Conservation (phyloP, 768 basidiomycete genomes). For the Cystofilobasidium bisporidii region DNA sequence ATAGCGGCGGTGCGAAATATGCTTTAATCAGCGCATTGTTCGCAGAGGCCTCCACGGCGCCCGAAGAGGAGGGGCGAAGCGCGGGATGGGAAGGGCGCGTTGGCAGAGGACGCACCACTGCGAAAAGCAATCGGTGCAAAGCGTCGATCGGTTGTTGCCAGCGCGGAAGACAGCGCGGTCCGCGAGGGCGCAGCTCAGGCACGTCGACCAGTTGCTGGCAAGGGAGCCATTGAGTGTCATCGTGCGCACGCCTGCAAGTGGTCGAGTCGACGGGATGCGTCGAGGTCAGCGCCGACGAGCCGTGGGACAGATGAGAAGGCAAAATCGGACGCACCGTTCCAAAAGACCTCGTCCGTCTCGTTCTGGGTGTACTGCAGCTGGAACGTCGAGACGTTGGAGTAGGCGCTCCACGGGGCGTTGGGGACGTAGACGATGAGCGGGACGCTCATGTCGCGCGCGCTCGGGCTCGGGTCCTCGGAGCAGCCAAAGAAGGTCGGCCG, state of each 20-base stretch:
- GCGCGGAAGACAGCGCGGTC: conserved; percentile 42
- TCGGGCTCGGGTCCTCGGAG: conserved; percentile 29
- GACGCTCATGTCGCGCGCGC: conserved; percentile 42
- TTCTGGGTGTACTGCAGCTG: conserved; percentile 52
- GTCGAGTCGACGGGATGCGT: too few species aligned
- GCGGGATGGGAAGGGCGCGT: not conserved
- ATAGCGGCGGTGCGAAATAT: conserved; percentile 33
- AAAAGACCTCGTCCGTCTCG: conserved; percentile 52
- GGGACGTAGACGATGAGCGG: conserved; percentile 67
- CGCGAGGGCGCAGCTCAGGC: conserved; percentile 60
- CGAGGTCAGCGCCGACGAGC: not conserved
- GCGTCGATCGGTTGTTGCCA: not conserved
- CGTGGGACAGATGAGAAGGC: not conserved
- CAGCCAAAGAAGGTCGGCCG: conserved; percentile 75
- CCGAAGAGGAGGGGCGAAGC: too few species aligned
- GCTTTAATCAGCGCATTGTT: conserved; percentile 4
- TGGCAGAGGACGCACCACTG: not conserved
- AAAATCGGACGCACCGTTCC: conserved; percentile 44
- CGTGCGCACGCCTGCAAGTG: conserved; percentile 45
- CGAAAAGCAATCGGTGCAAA: not conserved
- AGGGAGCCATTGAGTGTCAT: conserved; percentile 46
- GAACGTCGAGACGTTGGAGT: conserved; percentile 56
- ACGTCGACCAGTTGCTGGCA: conserved; percentile 48
- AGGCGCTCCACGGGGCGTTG: conserved; percentile 47
- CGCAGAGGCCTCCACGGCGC: too few species aligned